Evolutionary conservation across 192 early-diverging fungal species (phyloP).

Genomic region (Gonapodya prolifera): DNA sequence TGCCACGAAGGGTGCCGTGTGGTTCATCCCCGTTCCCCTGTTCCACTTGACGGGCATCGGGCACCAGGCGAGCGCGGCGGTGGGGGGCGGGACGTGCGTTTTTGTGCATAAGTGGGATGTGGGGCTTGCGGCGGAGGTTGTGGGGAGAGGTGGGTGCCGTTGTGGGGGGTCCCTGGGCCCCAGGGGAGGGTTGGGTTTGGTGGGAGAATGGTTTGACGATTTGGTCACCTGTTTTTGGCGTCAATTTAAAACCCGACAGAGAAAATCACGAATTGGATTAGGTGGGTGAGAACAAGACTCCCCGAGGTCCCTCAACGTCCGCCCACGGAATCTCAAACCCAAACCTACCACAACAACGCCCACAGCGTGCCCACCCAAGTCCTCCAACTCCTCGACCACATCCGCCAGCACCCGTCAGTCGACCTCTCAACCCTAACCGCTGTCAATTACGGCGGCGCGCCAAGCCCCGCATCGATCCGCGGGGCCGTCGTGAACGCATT

Average conservation of each 20-base stretch:
- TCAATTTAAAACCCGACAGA: too few species aligned
- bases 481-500: neutral
- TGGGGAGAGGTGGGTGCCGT: neutral
- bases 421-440: neutral
- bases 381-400: slow-evolving; percentile 7
- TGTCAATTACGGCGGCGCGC: neutral
- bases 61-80: neutral
- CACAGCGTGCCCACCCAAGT: slow-evolving; percentile 12
- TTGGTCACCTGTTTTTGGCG: too few species aligned
- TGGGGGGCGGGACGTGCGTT: neutral
- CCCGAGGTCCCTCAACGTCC: too few species aligned
- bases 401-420: neutral
- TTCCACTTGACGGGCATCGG: neutral
- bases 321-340: too few species aligned
- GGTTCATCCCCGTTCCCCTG: neutral
- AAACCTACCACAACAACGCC: neutral
- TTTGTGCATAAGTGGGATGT: neutral
- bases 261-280: too few species aligned
- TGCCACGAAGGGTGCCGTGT: too few species aligned
- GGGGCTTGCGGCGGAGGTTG: neutral
- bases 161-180: neutral
- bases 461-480: neutral
- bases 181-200: slow-evolving; percentile 2
- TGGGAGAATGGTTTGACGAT: slow-evolving; percentile 6
- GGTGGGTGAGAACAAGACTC: too few species aligned